Conservation (phyloP, 371 early-diverging fungal species). For the Mucor racemosus region DNA sequence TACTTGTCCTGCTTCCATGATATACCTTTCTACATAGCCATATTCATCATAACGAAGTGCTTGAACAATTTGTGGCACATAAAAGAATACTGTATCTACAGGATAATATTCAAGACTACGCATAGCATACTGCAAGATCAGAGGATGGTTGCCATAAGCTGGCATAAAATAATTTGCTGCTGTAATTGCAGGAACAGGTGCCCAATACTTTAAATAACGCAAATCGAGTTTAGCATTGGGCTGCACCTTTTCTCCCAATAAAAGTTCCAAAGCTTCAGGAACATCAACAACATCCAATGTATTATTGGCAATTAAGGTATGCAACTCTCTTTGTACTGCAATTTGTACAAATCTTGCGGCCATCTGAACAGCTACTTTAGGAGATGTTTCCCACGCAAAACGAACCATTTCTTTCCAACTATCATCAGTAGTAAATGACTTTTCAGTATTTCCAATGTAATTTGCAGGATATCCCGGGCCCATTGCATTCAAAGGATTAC, state of each 20-base stretch:
- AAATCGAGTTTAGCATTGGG: constrained; percentile 48
- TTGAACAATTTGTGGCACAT: constrained; percentile 99
- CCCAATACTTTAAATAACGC: constrained; percentile 87
- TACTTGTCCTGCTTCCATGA: constrained; percentile 88
- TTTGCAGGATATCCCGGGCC: constrained; percentile 50
- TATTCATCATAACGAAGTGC: constrained; percentile 87
- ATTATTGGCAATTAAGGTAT: constrained; percentile 64
- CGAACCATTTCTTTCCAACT: constrained; percentile 75
- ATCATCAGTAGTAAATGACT: constrained; percentile 57
- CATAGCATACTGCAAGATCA: constrained; percentile 94
- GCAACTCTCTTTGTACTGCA: constrained; percentile 71
- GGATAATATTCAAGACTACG: constrained; percentile 88
- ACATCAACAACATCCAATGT: constrained; percentile 72
- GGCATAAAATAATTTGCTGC: constrained; percentile 83
- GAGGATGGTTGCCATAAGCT: constrained; percentile 73
- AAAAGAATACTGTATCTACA: constrained; percentile 95
- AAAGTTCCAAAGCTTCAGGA: constrained; percentile 75
- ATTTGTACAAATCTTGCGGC: constrained; percentile 71
- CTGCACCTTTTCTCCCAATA: constrained; percentile 61
- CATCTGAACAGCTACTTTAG: constrained; percentile 82
- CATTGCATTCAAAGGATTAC: constrained; percentile 66
- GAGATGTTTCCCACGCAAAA: constrained; percentile 84
- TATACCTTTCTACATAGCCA: constrained; percentile 93
- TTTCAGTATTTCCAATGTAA: constrained; percentile 48
- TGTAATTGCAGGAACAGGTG: constrained; percentile 90